These are phyloP conservation scores for Aaosphaeria arxii DNA, from an alignment of 2,329 filamentous ascomycete species.

Conservation along the genomic window DNA sequence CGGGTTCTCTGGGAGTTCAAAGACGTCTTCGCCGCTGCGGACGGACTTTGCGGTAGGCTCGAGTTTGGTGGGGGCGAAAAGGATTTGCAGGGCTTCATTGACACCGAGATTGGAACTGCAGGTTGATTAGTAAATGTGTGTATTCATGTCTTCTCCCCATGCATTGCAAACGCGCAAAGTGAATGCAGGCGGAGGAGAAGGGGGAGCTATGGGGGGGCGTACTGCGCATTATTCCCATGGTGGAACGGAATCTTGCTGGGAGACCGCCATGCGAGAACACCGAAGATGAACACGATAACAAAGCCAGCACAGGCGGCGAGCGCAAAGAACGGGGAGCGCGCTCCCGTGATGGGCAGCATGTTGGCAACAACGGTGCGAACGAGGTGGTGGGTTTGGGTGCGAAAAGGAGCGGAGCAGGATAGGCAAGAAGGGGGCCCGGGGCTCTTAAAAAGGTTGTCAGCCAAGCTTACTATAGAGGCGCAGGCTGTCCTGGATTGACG, in stretches of 20 bases:
- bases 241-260: conserved; percentile 17
- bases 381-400: neutral
- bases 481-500: too few species aligned
- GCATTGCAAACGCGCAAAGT: too few species aligned
- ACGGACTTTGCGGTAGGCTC: conserved; percentile 25
- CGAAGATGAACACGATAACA: conserved; percentile 31
- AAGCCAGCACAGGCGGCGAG: conserved; percentile 29
- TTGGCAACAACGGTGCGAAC: conserved; percentile 4
- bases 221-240: too few species aligned
- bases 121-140: neutral
- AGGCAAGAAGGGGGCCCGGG: neutral
- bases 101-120: conserved; percentile 19
- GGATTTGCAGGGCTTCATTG: conserved; percentile 28
- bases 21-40: conserved; percentile 14
- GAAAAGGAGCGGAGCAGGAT: neutral
- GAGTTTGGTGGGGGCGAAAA: conserved; percentile 29
- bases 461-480: too few species aligned
- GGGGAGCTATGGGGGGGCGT: too few species aligned
- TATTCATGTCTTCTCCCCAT: too few species aligned
- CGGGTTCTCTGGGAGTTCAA: conserved; percentile 13
- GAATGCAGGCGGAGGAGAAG: too few species aligned
- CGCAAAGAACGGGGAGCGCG: conserved; percentile 28
- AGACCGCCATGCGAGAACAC: conserved; percentile 32
- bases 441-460: neutral
- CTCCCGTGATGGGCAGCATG: conserved; percentile 29